Evolutionary conservation across 148 eudicot species (phyloP), one percentile per base, ranked within the genome.

Genomic region (Rhododendron molle): DNA sequence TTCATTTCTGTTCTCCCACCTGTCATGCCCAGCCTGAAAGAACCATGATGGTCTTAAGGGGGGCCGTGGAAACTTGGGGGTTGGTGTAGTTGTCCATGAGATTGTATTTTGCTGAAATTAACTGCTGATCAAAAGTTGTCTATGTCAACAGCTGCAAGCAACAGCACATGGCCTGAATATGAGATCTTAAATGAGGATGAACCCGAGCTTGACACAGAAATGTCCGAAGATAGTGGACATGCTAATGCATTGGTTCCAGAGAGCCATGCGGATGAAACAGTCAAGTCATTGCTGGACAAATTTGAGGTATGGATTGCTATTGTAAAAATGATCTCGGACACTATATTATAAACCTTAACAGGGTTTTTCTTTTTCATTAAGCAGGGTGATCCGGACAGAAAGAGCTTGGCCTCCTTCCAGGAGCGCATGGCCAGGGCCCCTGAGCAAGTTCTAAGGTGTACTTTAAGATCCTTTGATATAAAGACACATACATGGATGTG

Each of bases 361-460:
- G 26, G 44, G 44, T 15, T 76, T n/a, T 46, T 38, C 50, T 3
- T 72, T 1, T 80, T 56, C 49, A 34, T 82, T 86, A 82, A 46
- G 85, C 91, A 96, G 99, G 97, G 91, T 76, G 92, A 91, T 82
- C 93, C 81, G 77, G 99, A 96, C 78, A 89, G 73, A 76, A 91
- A 88, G 86, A 92, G 93, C 85, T 93, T 93, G 96, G 96, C 96
- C n/a, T 84, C 91, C 81, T 95, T 95, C 90, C 94, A 91, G 81
- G 92, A 90, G 86, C 92, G 93, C 83, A 81, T 94, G 30, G 88
- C 92, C 47, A 89, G 89, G 86, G 96, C 91, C 78, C 99, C 99
- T 80, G 92, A 90, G 71, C 99, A 95, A 92, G 93, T 96, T 30
- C 76, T 96, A 50, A 94, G 99, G 99, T 96, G 86, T 12, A 71